Base-by-base conservation (phyloP, 2,329 filamentous ascomycete species). In the Ceratocystis smalleyi region DNA sequence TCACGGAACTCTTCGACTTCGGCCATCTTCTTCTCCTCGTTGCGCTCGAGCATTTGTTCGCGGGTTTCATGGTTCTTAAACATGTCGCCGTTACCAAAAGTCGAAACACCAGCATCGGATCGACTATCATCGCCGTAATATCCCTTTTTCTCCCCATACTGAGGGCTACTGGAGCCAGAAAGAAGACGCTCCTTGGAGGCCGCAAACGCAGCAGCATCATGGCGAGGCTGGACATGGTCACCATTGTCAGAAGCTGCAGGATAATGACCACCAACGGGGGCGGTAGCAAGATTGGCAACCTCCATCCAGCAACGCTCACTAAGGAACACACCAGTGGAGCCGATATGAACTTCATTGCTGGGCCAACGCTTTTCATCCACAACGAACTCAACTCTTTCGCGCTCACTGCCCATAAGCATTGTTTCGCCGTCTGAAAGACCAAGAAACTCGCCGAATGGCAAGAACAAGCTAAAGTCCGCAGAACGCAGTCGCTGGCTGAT, bases 231-330 rank as follows among this genome's bases (percentile, higher is more conserved):
- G 15, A 84, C 75, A 12, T 79, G 81, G 59, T 88, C 84, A 2
- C 85, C 84, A 4, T 80, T 81, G 30, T 88, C 83, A 6, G 85
- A 84, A 3, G 78, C 74, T 3, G 74, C 68, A 57, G 79, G 78
- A 67, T 83, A 86, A 35, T 78, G 77, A 22, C 67, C 67, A 1
- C 70, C 69, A 12, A 70, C 68, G 32, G 70, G 54, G 10, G 68
- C 69, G 45, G 68, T 70, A 19, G 81, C 79, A 1, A 95, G 78
- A 68, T 88, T 87, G 12, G 91, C 84, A 68, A 97, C 82, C 71
- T 96, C 91, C 69, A 94, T 83, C 94, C 94, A 99, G 77, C 91
- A 96, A 66, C 90, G 81, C 75, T 99, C 94, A 71, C 92, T 97
- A 35, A 99, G 78, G 76, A 99, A 99, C 4, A 99, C 85, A 67